Evolutionary conservation across 441 rosid species (phyloP), one percentile per base, ranked within the genome.

Genomic region (Flueggea neowawraea): DNA sequence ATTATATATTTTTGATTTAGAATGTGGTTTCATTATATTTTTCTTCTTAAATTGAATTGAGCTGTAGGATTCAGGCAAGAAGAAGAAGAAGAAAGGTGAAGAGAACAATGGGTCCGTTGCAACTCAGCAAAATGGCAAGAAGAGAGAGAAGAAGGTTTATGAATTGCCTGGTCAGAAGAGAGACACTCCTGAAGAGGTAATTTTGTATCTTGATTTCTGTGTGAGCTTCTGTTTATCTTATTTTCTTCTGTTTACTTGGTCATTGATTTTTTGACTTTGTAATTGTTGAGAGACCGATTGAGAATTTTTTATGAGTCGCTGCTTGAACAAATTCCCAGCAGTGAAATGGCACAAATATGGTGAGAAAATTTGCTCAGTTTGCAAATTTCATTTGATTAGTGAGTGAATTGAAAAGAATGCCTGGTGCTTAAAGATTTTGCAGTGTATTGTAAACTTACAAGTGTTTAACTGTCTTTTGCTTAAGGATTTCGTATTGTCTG

Each of bases 321-420:
- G 52, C 80, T 80, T 72, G 56, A 89, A 75, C 96, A 94, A 76
- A 50, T 81, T 67, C 96, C 99, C 10, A 65, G 66, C 4, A 87
- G 99, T 47, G 92, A 89, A 73, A 91, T 94, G 97, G 96, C 99
- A 10, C 90, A 91, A 73, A 64, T 91, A 78, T 95, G 97, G 97
- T 91, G 75, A 89, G 89, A 39, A 8, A 31, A 69, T 68, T 54
- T 58, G 45, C 45, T 43, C 45, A 43, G 1, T 43, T 43, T 43
- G 45, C 45, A 43, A 43, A 22, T 22, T 22, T 22, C 28, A 22
- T 22, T 22, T 22, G 28, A 22, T 22, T 22, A 22, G 28, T 22
- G 28, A 22, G 28, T 22, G 28, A 22, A 22, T 1, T 1, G 28
- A 22, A 2, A 0, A 22, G 28, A 22, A 1, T 22, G 28, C 28